phyloP scores from a whole-genome alignment of 1,284 basidiomycete genomes.

The Boletus mariae region DNA sequence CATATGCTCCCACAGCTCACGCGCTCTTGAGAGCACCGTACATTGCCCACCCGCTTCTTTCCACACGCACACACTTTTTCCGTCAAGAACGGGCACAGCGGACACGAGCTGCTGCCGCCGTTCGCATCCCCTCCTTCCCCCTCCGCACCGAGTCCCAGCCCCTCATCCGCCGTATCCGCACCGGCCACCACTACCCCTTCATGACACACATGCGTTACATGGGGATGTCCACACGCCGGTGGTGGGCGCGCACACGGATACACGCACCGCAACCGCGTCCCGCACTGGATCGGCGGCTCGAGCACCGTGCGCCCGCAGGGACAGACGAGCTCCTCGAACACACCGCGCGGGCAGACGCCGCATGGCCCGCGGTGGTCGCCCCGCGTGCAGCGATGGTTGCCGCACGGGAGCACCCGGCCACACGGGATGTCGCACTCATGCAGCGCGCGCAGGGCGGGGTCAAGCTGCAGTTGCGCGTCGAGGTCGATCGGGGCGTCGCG shows the following conservation, averaged over 20 bases:
- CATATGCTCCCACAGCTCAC: slow-evolving; percentile 81
- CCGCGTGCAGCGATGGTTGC: slow-evolving; percentile 72
- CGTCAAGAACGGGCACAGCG: slow-evolving; percentile 80
- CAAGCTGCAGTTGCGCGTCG: slow-evolving; percentile 32
- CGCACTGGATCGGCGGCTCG: slow-evolving; percentile 74
- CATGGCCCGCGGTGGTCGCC: slow-evolving; percentile 81
- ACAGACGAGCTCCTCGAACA: slow-evolving; percentile 88
- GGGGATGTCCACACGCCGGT: slow-evolving; percentile 78
- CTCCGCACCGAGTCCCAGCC: slow-evolving; percentile 7
- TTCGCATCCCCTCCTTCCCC: slow-evolving; percentile 9
- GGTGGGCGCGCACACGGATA: slow-evolving; percentile 75
- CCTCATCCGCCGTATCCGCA: slow-evolving; percentile 22
- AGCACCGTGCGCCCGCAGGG: slow-evolving; percentile 71
- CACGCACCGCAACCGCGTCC: slow-evolving; percentile 70
- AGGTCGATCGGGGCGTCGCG: slow-evolving; percentile 28
- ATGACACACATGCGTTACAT: slow-evolving; percentile 77
- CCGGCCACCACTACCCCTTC: slow-evolving; percentile 37
- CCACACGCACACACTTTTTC: slow-evolving; percentile 83
- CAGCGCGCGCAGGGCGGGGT: slow-evolving; percentile 57
- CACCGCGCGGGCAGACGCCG: slow-evolving; percentile 77
- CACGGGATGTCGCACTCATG: slow-evolving; percentile 82
- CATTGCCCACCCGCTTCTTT: slow-evolving; percentile 69
- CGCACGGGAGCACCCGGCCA: slow-evolving; percentile 68
- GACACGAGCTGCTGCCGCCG: slow-evolving; percentile 51
- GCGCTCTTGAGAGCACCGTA: slow-evolving; percentile 76